Evolutionary conservation across 495 filamentous ascomycete species (phyloP).

Genomic region (Penicillium arizonense): DNA sequence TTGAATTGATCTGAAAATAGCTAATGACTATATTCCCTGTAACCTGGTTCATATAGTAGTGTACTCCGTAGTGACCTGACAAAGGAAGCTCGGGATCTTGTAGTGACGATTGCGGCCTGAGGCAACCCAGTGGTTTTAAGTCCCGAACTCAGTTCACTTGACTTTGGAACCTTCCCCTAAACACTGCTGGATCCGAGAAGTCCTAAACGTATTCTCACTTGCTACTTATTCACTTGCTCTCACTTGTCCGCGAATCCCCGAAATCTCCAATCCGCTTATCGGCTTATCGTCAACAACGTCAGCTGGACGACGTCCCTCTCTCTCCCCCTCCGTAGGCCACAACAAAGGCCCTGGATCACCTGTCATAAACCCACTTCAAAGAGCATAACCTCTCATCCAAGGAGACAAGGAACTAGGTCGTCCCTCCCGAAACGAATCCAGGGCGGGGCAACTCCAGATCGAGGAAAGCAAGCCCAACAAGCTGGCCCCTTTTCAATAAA

Average conservation of each 20-base stretch:
- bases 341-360: too few species aligned
- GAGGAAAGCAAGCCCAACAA: constrained; percentile 4
- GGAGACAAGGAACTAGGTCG: not conserved
- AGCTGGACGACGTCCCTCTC: constrained; percentile 1
- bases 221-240: too few species aligned
- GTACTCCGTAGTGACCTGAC: not conserved
- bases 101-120: not conserved
- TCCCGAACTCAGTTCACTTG: constrained; percentile 1
- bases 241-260: not conserved
- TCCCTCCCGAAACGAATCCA: constrained; percentile 2
- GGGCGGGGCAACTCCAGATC: constrained; percentile 6
- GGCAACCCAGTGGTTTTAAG: not conserved
- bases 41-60: too few species aligned
- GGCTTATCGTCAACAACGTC: constrained; percentile 12
- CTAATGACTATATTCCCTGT: not conserved
- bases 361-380: not conserved
- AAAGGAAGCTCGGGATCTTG: not conserved
- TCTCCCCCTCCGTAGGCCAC: too few species aligned
- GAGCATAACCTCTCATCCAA: not conserved
- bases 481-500: constrained; percentile 4
- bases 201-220: not conserved
- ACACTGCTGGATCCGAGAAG: not conserved
- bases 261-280: constrained; percentile 8
- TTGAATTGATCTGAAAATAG: constrained; percentile 2
- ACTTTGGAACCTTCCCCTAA: not conserved